Evolutionary conservation across 164 flowering plant genomes (phyloP), one percentile per base, ranked within the genome.

Genomic region (Liriodendron chinense): DNA sequence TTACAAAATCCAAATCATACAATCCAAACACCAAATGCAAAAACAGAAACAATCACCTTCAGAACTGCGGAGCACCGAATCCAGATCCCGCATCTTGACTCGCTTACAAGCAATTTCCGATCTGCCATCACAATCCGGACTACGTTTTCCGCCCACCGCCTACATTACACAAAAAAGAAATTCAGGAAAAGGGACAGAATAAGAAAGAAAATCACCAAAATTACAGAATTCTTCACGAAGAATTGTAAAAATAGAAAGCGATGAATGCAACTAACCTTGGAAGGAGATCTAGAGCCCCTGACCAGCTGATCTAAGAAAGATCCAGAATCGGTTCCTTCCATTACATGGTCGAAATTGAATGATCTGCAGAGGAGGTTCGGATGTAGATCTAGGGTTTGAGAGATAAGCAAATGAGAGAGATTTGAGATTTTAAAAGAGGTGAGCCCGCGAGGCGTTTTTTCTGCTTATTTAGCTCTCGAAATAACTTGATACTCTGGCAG

Each of bases 71-170:
- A 82, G 69, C 13, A 83, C 75, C 2, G 86, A 78, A 22, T 80
- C 85, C 84, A 87, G 87, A 88, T 87, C 87, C 72, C 86, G 64
- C 84, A 86, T 82, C 80, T 89, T 91, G 9, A 77, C 76, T 24
- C 89, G 85, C 84, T 88, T 89, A 1, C 77, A 72, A 34, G n/a
- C 43, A 34, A 24, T 26, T 18, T 78, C 87, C 0, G 79, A 53
- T 59, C 74, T 75, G 62, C 82, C 85, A 48, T 65, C 88, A 43
- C 78, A 75, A 22, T 80, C 85, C 8, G 43, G 43, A 34, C 43
- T 34, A 34, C 43, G 43, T 34, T 34, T 34, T 34, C 12, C 43
- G 12, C 82, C 85, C 48, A 25, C 20, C 82, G 47, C 50, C 81
- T 76, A 75, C 22, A 53, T 66, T 50, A 47, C 57, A 57, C n/a